Base-by-base conservation (phyloP, 2,329 filamentous ascomycete genomes). In the Fusarium sp. region DNA sequence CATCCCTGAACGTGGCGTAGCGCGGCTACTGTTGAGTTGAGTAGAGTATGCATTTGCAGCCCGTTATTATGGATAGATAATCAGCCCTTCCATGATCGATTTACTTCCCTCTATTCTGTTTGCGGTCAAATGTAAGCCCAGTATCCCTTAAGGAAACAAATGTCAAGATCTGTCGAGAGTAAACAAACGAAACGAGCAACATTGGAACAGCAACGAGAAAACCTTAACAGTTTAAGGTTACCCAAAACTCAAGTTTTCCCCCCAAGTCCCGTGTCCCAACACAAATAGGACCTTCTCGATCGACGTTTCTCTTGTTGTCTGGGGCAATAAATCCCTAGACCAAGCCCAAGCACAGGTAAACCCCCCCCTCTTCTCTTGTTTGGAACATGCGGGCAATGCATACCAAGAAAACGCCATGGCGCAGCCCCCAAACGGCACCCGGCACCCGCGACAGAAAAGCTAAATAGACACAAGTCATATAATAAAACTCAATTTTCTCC, bases 381-480 rank as follows among this genome's bases (percentile, higher is more conserved):
- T 24, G 26, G 50, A 66, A 51, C 62, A 55, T 53, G 46, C 22
- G 33, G 30, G n/a, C n/a, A 37, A 33, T 65, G 48, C 61, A 48
- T 60, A 55, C 49, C 55, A 49, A 48, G 54, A 60, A 65, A 37
- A 44, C 39, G 48, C 62, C 49, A 56, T 40, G 61, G 50, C 50
- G 50, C 49, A 45, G 51, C 43, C 56, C 40, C 52, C 51, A 53
- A 58, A 54, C 62, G 56, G 56, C 52, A 67, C 50, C n/a, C 62
- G 62, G 62, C 63, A 67, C 43, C 35, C 35, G 35, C 35, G 17
- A 30, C 17, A 37, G 17, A 44, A 39, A 10, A 56, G 37, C 30
- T n/a, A 30, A 53, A 43, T 28, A 32, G 35, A 40, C 15, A 35
- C 13, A 49, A 32, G 35, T 35, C 15, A 35, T 9, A 49, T 44